Percentiles rank a stretch among this genome's conserved stretches.
These are phyloP conservation scores for Amaranthus hypochondriacus DNA, from an alignment of 148 eudicot genomes.

Conservation along the genomic window DNA sequence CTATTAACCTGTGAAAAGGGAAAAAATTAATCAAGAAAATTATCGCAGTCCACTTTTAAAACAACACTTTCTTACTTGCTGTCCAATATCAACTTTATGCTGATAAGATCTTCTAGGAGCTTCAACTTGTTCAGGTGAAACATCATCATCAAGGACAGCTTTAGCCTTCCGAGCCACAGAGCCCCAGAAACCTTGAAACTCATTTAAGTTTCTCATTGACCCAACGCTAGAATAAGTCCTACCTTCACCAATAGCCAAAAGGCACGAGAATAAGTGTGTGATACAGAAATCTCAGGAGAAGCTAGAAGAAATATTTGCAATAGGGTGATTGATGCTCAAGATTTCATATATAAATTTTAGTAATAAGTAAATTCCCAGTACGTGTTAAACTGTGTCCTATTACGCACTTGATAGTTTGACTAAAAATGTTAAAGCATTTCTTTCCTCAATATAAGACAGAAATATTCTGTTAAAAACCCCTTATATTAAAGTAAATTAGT, in stretches of 20 bases:
- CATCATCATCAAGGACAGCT: slow-evolving; percentile 60
- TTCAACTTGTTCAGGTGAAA: background rate
- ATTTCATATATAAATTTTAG: background rate
- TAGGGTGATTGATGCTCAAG: background rate
- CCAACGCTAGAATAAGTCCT: slow-evolving; percentile 9
- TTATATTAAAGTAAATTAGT: background rate
- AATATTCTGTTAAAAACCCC: background rate
- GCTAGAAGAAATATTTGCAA: background rate
- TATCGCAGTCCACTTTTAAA: too few species aligned
- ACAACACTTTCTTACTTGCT: too few species aligned
- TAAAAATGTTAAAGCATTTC: background rate
- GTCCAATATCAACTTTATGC: too few species aligned
- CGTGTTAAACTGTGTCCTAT: background rate
- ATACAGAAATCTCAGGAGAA: background rate
- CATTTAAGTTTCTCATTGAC: slow-evolving; percentile 40
- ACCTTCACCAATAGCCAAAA: slow-evolving; percentile 4
- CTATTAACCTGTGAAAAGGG: background rate
- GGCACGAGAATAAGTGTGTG: background rate
- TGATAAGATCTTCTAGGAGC: too few species aligned
- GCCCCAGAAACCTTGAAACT: slow-evolving; percentile 60
- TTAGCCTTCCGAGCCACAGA: slow-evolving; percentile 63
- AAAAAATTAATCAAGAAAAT: too few species aligned
- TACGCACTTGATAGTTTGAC: background rate
- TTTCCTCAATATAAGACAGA: background rate
- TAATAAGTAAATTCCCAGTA: background rate